Evolutionary conservation across 2,329 filamentous ascomycete species (phyloP), one percentile per base, ranked within the genome.

Genomic region (Trichoderma oligosporum): DNA sequence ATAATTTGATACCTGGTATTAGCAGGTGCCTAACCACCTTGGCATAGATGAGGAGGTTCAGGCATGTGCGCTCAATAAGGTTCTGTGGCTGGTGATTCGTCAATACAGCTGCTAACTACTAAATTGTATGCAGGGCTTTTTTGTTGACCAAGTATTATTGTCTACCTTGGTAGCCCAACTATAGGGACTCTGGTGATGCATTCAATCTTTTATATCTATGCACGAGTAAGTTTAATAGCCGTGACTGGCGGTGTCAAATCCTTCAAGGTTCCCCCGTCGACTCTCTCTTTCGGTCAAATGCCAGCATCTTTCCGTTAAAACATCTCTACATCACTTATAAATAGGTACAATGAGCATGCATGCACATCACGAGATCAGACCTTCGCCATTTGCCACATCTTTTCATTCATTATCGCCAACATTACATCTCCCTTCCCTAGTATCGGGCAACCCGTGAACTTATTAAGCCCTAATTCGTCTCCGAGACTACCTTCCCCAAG

Each of bases 11-110:
- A 29, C n/a, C 24, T 14, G 9, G 7, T 29, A 12, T 14, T 22
- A 39, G 51, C 24, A 22, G 27, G 18, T 16, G 41, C 29, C 39
- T 22, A 20, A 27, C 35, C 25, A n/a, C 38, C 49, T 54, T 54
- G 49, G 49, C 49, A 18, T 3, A 33, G 48, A 41, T 41, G 46
- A 49, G 46, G 46, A 49, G 46, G 18, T 41, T 45, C 29, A 14
- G 36, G 36, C 48, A 42, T 33, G 33, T n/a, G 36, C 48, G 36
- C 16, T 54, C 39, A 46, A 27, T 46, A 55, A 38, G 41, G 52
- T 46, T 55, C 24, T 20, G 52, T 33, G 51, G 51, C 52, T 45
- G 33, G 20, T 55, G 51, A 55, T 55, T 55, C 51, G 51, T 38
- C 16, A 7, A 36, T 25, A 31, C n/a, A n/a, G n/a, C n/a, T n/a